Base-by-base conservation (phyloP, 352 stramenopile species). In the Globisporangium heterothallicum region DNA sequence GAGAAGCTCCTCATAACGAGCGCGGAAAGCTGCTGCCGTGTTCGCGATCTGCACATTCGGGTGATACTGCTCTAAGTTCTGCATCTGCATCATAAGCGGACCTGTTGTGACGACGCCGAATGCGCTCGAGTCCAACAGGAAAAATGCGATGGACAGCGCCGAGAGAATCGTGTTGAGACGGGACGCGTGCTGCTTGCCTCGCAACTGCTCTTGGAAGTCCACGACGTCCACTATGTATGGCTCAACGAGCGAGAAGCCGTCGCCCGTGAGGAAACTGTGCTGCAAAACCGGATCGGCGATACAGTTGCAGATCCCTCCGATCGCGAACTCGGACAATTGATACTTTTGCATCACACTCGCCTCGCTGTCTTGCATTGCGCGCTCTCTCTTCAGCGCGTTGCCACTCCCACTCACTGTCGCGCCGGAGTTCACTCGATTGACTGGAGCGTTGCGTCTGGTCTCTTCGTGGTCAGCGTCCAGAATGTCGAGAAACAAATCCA, bases 401-500 rank as follows among this genome's bases (percentile, higher is more conserved):
- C n/a, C n/a, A n/a, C n/a, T n/a, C n/a, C n/a, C n/a, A n/a, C n/a
- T n/a, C n/a, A n/a, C n/a, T n/a, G n/a, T n/a, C n/a, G n/a, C n/a
- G n/a, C n/a, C n/a, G n/a, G n/a, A n/a, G n/a, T n/a, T n/a, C n/a
- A n/a, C n/a, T n/a, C n/a, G n/a, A n/a, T n/a, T n/a, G n/a, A n/a
- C n/a, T n/a, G n/a, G n/a, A n/a, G n/a, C n/a, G n/a, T n/a, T n/a
- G n/a, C n/a, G n/a, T n/a, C n/a, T n/a, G n/a, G n/a, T n/a, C n/a
- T n/a, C 12, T 9, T 36, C 27, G 16, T n/a, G 68, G 16, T 74
- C 74, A 14, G 59, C 70, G 59, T 77, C 64, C 4, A 90, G 50
- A 53, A 88, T 76, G 49, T 90, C 78, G 27, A 92, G 74, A 50
- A 92, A 94, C 27, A 94, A 53, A 38, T 88, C 74, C 56, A 91